These are phyloP conservation scores for Allantophomopsis lycopodina DNA, from an alignment of 2,329 filamentous ascomycete genomes.

Conservation along the genomic window DNA sequence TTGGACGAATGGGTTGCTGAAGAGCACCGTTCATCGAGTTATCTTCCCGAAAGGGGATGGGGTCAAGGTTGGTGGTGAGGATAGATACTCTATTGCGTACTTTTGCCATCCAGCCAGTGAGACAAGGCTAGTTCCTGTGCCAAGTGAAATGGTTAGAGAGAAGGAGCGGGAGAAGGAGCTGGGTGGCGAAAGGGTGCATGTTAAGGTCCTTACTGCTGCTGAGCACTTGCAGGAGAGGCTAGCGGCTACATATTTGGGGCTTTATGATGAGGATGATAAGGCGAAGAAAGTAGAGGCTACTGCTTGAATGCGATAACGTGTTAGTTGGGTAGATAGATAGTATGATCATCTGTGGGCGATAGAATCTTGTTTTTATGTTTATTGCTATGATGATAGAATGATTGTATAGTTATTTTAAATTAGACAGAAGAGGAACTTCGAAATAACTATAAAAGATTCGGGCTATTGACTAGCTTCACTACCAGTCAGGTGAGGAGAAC, in stretches of 20 bases:
- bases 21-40: conserved; percentile 81
- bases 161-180: neutral
- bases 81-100: conserved; percentile 53
- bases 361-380: neutral
- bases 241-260: neutral
- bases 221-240: conserved; percentile 1
- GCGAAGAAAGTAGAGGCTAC: neutral
- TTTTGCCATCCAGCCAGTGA: conserved; percentile 51
- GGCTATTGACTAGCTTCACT: no score
- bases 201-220: neutral
- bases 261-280: neutral
- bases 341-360: neutral
- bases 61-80: conserved; percentile 30
- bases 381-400: neutral
- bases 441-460: neutral
- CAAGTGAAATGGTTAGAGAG: conserved; percentile 37
- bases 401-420: neutral
- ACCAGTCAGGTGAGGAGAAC: no score
- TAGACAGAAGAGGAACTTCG: neutral
- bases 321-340: neutral
- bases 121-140: conserved; percentile 40
- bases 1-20: conserved; percentile 82
- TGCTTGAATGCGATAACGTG: neutral
- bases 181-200: neutral
- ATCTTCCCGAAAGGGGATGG: conserved; percentile 45